phyloP scores from a whole-genome alignment of 192 early-diverging fungal species.

The Entomortierella lignicola region DNA sequence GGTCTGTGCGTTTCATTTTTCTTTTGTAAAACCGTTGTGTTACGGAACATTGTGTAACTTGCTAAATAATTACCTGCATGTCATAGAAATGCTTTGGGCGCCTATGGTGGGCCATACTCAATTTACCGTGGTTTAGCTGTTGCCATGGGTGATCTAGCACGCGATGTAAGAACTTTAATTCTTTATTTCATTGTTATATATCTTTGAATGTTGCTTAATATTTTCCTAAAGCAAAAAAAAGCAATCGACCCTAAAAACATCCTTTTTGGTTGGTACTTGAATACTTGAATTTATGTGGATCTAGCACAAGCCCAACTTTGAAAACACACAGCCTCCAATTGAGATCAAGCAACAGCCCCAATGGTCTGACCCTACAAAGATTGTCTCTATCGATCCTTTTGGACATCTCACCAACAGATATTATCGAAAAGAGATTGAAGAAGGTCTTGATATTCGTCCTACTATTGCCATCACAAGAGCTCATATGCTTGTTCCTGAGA shows the following conservation, averaged over 20 bases:
- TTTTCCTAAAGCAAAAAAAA: neutral
- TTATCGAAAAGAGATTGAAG: slow-evolving; percentile 69
- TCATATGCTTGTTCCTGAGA: slow-evolving; percentile 95
- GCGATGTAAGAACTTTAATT: slow-evolving; percentile 24
- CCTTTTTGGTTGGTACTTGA: neutral
- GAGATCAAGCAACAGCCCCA: slow-evolving; percentile 80
- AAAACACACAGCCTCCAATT: slow-evolving; percentile 88
- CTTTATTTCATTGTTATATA: neutral
- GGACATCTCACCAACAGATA: slow-evolving; percentile 81
- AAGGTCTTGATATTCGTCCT: slow-evolving; percentile 87
- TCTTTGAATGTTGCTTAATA: neutral
- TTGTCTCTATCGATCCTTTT: slow-evolving; percentile 95
- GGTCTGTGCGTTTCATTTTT: no score
- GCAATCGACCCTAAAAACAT: neutral
- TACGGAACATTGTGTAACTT: neutral
- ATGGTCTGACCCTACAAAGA: slow-evolving; percentile 88
- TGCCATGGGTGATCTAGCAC: slow-evolving; percentile 86
- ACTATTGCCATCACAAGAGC: slow-evolving; percentile 94
- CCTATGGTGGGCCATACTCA: slow-evolving; percentile 92
- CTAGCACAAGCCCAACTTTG: slow-evolving; percentile 88
- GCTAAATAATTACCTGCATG: neutral
- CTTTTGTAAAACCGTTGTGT: neutral
- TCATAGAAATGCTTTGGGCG: slow-evolving; percentile 91
- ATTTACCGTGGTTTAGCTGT: slow-evolving; percentile 93
- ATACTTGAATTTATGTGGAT: slow-evolving; percentile 55